Conservation (phyloP, 805 yeast species). For the Starmera pachycereana region DNA sequence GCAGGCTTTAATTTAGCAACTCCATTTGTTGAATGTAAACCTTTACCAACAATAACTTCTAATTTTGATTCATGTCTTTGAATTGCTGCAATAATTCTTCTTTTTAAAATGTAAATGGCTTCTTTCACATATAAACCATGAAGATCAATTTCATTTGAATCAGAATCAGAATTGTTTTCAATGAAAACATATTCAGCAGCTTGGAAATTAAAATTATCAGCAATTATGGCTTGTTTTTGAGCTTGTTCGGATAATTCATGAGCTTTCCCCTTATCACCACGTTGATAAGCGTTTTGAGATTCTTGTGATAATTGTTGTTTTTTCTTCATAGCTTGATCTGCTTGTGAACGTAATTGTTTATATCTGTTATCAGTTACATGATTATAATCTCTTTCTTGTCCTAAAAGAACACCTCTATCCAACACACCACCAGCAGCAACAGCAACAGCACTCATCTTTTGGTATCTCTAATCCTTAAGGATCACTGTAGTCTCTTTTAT, state of each 20-base stretch:
- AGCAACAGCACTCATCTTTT: constrained; percentile 2
- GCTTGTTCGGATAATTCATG: constrained; percentile 62
- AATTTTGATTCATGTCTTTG: constrained; percentile 47
- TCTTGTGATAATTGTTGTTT: constrained; percentile 45
- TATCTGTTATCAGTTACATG: constrained; percentile 65
- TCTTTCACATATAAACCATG: constrained; percentile 90
- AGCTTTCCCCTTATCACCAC: constrained; percentile 68
- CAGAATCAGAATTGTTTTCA: constrained; percentile 83
- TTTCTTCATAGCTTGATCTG: constrained; percentile 54
- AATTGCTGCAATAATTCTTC: constrained; percentile 58
- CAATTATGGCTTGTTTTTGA: constrained; percentile 45
- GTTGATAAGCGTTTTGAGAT: constrained; percentile 68
- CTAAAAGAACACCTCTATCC: constrained; percentile 6
- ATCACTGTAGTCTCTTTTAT: no score
- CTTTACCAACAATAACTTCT: constrained; percentile 88
- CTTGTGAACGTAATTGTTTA: constrained; percentile 50
- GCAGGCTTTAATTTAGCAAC: constrained; percentile 88
- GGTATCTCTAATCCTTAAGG: no score
- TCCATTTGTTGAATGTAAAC: constrained; percentile 72
- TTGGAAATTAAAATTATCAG: constrained; percentile 58
- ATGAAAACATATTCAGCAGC: constrained; percentile 89
- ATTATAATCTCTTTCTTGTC: constrained; percentile 45
- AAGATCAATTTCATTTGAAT: constrained; percentile 76
- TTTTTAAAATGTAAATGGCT: constrained; percentile 68
- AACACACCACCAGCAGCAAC: constrained; percentile 1